Evolutionary conservation across 1,139 yeast species (phyloP), one percentile per base, ranked within the genome.

Genomic region (Candida pseudoviswanathii): DNA sequence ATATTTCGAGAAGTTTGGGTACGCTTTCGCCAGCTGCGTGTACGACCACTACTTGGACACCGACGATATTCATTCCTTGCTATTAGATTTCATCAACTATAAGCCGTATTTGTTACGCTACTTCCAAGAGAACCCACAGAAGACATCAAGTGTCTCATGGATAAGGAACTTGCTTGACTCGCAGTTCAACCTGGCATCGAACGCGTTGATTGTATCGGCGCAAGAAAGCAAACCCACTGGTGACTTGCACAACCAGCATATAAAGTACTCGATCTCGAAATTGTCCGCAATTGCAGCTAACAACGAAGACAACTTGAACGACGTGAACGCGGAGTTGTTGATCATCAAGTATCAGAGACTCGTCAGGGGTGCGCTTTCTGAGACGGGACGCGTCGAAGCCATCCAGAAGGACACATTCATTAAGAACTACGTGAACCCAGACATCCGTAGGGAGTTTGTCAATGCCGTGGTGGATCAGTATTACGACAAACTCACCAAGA

Each of bases 221-320:
- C 59, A 67, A 22, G 58, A 63, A 2, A 37, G 27, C n/a, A 25
- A 25, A 37, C 25, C 10, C 8, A 73, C 71, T 24, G 83, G 78
- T 21, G 65, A 69, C 10, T 70, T 80, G 45, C 71, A 68, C 6
- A 77, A 78, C 57, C 80, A 79, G 59, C 81, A 78, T 55, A 63
- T 87, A 37, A 84, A 85, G 56, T 74, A 84, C 53, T 86, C 91
- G 44, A 70, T 90, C 49, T 92, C 96, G 3, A 90, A 89, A 63
- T 67, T 90, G 34, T 62, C 81, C 0, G 65, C 71, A 1, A 58
- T 73, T 34, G 78, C 80, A 1, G 60, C 68, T 3, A 44, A 50
- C 1, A 42, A 51, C 8, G 27, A 48, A 9, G 43, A 41, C 9
- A 43, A 45, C 26, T 43, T 50, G 8, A 36, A 49, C 16, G 54